A percentile compares a stretch with the other conserved stretches of the same genome.
These are phyloP conservation scores for Acanthamoeba healyi DNA, from an alignment of 208 protist genomes.

Conservation along the genomic window DNA sequence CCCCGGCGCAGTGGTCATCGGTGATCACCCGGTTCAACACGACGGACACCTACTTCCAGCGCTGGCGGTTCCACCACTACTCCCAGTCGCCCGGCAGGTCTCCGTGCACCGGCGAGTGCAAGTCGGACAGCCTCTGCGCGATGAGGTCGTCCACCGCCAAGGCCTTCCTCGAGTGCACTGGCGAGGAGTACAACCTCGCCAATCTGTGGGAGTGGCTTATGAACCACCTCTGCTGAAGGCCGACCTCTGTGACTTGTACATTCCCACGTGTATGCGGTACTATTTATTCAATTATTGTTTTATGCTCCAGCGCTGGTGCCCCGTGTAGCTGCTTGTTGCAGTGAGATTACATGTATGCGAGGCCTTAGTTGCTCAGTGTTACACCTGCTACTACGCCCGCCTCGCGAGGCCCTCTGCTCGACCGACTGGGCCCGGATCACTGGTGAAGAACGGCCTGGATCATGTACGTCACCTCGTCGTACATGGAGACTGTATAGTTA, in stretches of 20 bases:
- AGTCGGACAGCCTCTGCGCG: background rate
- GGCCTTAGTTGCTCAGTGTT: background rate
- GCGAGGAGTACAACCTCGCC: constrained; percentile 37
- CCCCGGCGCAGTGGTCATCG: constrained; percentile 1
- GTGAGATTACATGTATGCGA: too few relatives aligned
- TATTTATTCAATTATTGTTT: background rate
- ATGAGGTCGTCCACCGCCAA: constrained; percentile 15
- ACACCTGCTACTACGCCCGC: too few relatives aligned
- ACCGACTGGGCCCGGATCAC: background rate
- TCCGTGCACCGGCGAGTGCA: constrained; percentile 1
- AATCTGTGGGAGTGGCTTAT: constrained; percentile 70
- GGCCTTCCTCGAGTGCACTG: constrained; percentile 15
- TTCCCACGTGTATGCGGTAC: background rate
- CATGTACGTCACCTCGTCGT: background rate
- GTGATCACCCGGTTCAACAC: constrained; percentile 17
- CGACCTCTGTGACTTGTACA: background rate
- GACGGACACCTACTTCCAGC: constrained; percentile 46
- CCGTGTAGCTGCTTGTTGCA: too few relatives aligned
- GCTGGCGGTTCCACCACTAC: constrained; percentile 28
- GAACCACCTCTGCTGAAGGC: constrained; percentile 41
- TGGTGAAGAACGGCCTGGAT: background rate
- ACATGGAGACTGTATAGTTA: background rate
- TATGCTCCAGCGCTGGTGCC: too few relatives aligned
- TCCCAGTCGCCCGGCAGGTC: background rate
- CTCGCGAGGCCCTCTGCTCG: too few relatives aligned